phyloP scores from a whole-genome alignment of 208 protist species.

The Crithidia acanthocephali region DNA sequence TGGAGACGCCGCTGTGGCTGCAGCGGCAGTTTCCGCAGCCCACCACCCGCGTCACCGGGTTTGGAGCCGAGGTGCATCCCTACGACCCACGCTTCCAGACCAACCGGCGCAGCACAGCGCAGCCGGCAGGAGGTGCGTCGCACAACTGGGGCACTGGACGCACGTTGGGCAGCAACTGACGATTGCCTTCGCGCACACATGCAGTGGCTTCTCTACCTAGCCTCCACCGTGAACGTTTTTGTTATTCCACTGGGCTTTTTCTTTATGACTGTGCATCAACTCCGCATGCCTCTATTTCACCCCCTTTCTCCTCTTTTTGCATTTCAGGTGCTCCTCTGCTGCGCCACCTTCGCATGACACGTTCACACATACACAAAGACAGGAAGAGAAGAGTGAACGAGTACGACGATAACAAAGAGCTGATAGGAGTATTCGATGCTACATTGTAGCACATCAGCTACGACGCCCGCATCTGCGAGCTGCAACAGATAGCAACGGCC shows the following conservation, averaged over 20 bases:
- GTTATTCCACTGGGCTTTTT: not conserved
- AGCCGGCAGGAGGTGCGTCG: slow-evolving; percentile 3
- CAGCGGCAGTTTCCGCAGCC: slow-evolving; percentile 34
- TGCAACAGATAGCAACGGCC: too few relatives aligned
- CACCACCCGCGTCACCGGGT: slow-evolving; percentile 17
- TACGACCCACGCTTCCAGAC: slow-evolving; percentile 41
- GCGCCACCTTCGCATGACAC: slow-evolving; percentile 1
- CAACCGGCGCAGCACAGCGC: slow-evolving; percentile 10
- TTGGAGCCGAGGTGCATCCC: slow-evolving; percentile 36
- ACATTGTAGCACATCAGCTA: too few relatives aligned
- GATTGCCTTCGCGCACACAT: not conserved
- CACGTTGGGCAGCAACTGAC: slow-evolving; percentile 31
- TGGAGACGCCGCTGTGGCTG: slow-evolving; percentile 70
- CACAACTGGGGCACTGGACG: slow-evolving; percentile 45
- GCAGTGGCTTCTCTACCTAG: not conserved
- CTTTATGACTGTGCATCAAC: too few relatives aligned
- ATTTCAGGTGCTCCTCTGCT: slow-evolving; percentile 3
- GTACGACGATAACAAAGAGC: too few relatives aligned
- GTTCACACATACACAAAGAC: not conserved
- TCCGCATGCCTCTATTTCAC: slow-evolving; percentile 19
- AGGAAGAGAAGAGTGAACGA: too few relatives aligned
- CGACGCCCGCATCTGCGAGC: too few relatives aligned
- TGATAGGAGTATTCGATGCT: too few relatives aligned
- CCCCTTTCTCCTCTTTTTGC: slow-evolving; percentile 3
- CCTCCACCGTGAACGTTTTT: not conserved